Conservation (phyloP, 2,329 filamentous ascomycete genomes). For the Didymella segeticola region DNA sequence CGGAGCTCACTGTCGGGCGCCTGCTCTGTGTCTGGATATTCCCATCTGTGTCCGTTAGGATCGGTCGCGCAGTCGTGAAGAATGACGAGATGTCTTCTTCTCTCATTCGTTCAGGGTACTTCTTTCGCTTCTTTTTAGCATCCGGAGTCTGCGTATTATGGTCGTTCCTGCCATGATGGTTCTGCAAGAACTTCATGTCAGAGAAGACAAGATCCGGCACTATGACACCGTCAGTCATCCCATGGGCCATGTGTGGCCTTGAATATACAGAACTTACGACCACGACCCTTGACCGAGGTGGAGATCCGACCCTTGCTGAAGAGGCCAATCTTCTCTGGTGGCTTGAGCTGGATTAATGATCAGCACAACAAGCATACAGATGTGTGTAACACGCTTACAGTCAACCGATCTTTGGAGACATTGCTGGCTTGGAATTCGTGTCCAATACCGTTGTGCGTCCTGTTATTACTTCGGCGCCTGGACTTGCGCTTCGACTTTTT, state of each 20-base stretch:
- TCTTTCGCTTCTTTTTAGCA: slow-evolving; percentile 41
- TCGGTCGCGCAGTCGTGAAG: slow-evolving; percentile 46
- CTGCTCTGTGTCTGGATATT: slow-evolving; percentile 26
- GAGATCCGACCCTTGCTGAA: slow-evolving; percentile 59
- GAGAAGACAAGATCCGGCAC: slow-evolving; percentile 61
- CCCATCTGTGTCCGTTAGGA: slow-evolving; percentile 31
- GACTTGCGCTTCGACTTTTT: slow-evolving; percentile 44
- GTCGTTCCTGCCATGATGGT: slow-evolving; percentile 39
- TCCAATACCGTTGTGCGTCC: slow-evolving; percentile 46
- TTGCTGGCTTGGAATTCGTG: slow-evolving; percentile 56
- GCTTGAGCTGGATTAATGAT: slow-evolving; percentile 52
- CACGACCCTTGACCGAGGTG: slow-evolving; percentile 52
- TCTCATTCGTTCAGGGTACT: slow-evolving; percentile 38
- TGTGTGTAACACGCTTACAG: slow-evolving; percentile 45
- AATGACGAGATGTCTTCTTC: slow-evolving; percentile 56
- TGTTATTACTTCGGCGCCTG: slow-evolving; percentile 47
- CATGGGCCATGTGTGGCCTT: slow-evolving; percentile 14
- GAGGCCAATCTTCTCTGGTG: slow-evolving; percentile 51
- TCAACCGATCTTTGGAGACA: slow-evolving; percentile 54
- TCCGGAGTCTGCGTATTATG: slow-evolving; percentile 29
- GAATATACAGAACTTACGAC: slow-evolving; percentile 45
- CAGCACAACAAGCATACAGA: slow-evolving; percentile 23
- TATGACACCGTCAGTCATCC: slow-evolving; percentile 38
- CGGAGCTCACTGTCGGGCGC: background rate
- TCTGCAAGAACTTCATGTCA: slow-evolving; percentile 58